phyloP scores from a whole-genome alignment of 164 flowering plant genomes.

The Umbilicus rupestris region DNA sequence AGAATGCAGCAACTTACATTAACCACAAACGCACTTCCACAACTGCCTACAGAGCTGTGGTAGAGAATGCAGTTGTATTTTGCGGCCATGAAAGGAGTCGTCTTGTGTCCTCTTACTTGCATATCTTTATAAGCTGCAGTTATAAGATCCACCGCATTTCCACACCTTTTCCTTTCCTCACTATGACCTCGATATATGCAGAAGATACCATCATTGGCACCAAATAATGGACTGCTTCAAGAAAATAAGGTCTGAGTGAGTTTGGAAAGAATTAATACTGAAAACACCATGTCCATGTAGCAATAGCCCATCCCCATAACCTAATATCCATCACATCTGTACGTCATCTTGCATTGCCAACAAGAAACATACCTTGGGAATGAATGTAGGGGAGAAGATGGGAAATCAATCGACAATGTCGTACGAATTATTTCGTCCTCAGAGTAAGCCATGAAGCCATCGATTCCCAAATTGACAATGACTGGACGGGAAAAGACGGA shows the following conservation, averaged over 20 bases:
- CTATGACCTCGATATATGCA: neutral
- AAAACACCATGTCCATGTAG: neutral
- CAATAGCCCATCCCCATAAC: neutral
- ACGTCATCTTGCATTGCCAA: too few species aligned
- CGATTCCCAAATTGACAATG: neutral
- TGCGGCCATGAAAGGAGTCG: neutral
- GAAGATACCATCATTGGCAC: neutral
- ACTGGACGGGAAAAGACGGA: neutral
- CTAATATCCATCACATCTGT: too few species aligned
- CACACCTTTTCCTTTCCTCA: neutral
- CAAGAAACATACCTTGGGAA: neutral
- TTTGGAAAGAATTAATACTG: neutral
- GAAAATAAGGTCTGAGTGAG: neutral
- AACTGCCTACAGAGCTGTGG: neutral
- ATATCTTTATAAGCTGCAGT: neutral
- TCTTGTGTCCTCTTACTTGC: neutral
- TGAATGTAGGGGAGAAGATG: neutral
- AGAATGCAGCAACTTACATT: neutral
- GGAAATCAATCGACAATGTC: neutral
- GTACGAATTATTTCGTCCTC: neutral
- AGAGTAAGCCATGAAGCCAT: slow-evolving; percentile 1
- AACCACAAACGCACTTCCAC: neutral
- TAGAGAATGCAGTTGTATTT: neutral
- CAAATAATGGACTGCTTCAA: neutral
- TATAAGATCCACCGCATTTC: neutral